phyloP scores from a whole-genome alignment of 768 basidiomycete genomes.

The Termitomyces sp. region DNA sequence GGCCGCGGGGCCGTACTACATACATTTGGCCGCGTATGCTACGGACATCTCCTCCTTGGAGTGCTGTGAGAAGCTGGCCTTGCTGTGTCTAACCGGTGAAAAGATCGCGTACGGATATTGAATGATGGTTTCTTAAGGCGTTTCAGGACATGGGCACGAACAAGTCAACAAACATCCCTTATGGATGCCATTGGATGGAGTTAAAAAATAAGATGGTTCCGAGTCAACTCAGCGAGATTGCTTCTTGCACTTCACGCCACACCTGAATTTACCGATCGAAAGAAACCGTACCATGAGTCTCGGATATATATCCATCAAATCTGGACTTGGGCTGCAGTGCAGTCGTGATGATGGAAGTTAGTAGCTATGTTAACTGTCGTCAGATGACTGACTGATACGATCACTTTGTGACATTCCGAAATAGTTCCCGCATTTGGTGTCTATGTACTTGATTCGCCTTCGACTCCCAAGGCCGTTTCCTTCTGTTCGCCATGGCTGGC shows the following conservation, averaged over 20 bases:
- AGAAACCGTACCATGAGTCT: background rate
- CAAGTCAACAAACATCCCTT: background rate
- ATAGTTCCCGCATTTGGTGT: background rate
- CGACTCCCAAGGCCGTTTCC: background rate
- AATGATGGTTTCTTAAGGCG: background rate
- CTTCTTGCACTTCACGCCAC: background rate
- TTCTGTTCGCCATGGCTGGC: conserved; percentile 34
- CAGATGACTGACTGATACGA: background rate
- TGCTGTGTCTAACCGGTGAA: too few relatives aligned
- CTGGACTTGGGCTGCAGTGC: background rate
- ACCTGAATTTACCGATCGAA: background rate
- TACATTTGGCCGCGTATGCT: too few relatives aligned
- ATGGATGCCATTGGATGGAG: too few relatives aligned
- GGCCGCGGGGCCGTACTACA: too few relatives aligned
- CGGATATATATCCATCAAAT: background rate
- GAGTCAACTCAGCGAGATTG: background rate
- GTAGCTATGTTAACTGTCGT: background rate
- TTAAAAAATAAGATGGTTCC: too few relatives aligned
- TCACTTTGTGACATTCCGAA: conserved; percentile 1
- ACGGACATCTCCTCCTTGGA: too few relatives aligned
- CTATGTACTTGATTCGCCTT: background rate
- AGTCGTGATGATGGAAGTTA: background rate
- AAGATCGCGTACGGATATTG: background rate
- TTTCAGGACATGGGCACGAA: background rate
- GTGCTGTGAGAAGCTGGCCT: background rate